Base-by-base conservation (phyloP, 2,329 filamentous ascomycete species). In the Boeremia lycopersici region DNA sequence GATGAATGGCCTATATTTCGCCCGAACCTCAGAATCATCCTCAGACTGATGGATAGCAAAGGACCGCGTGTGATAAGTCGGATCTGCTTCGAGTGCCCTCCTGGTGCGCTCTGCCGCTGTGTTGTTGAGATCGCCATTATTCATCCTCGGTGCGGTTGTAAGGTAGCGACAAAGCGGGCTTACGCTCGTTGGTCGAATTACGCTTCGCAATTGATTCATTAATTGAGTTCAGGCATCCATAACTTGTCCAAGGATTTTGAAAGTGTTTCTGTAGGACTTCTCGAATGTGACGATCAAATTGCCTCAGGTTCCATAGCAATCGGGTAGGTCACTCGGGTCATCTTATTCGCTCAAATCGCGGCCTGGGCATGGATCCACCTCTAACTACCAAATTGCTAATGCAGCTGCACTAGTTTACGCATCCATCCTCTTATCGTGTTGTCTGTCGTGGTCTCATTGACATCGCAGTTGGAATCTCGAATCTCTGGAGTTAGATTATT, bases 1-100 rank as follows among this genome's bases (percentile, higher is more conserved):
- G 4, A 88, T 65, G 56, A 86, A 89, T 0, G 84, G 85, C 1
- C 86, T 78, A 62, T 87, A 87, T 42, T 69, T 77, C 38, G 72
- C 56, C 31, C 84, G 76, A 15, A 81, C 70, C 1, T 67, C 58
- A 0, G 67, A 8, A 46, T 84, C 79, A 57, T 86, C 84, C 48
- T 85, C 75, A 0, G 57, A 53, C 13, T 71, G 58, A 0, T 71
- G 51, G 29, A 86, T 77, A 2, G 79, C 79, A 10, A 86, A 72
- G 1, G 78, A 65, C 4, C 23, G 10, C 10, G 44, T 19, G 10
- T 46, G 53, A 38, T 64, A 69, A 8, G 51, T 34, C 17, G 59
- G 44, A 12, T 67, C 63, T 10, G 49, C 38, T 9, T 46, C 41
- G 9, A 67, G 48, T 35, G 58, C 60, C 43, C 28, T 36, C 39